A percentile compares a stretch with the other conserved stretches of the same genome.
phyloP scores from a whole-genome alignment of 192 early-diverging fungal genomes.

The Coemansia sp. region DNA sequence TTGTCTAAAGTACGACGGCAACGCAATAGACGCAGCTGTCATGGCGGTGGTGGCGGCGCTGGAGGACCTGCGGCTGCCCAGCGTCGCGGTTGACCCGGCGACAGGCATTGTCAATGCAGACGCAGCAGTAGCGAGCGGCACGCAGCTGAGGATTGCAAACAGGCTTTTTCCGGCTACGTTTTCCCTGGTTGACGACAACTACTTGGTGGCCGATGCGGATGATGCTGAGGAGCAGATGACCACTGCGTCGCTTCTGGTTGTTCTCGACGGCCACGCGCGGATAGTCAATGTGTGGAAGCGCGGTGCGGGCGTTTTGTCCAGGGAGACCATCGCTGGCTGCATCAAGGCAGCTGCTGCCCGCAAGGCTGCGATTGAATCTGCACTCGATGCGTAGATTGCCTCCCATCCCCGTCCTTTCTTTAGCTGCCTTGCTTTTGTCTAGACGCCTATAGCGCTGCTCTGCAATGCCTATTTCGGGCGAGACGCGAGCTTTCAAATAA shows the following conservation, averaged over 20 bases:
- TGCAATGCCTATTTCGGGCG: no score
- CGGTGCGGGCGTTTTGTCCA: conserved; percentile 24
- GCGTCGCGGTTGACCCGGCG: conserved; percentile 61
- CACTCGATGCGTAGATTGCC: conserved; percentile 6
- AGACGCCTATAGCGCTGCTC: no score
- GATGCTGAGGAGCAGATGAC: conserved; percentile 47
- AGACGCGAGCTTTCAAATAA: background rate
- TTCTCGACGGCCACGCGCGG: conserved; percentile 17
- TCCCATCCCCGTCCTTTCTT: no score
- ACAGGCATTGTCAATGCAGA: conserved; percentile 64
- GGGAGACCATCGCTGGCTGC: conserved; percentile 27
- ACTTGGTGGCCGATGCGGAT: conserved; percentile 48
- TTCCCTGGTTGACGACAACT: conserved; percentile 36
- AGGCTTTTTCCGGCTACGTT: conserved; percentile 40
- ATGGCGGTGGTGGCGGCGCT: conserved; percentile 78
- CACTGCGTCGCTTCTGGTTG: conserved; percentile 27
- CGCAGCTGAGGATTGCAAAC: conserved; percentile 11
- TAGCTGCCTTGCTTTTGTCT: no score
- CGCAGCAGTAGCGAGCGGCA: conserved; percentile 5
- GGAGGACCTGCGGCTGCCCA: conserved; percentile 68
- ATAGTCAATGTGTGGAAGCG: conserved; percentile 53
- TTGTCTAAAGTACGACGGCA: conserved; percentile 88
- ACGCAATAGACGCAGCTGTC: conserved; percentile 82
- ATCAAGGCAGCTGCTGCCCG: conserved; percentile 18
- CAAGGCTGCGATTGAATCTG: conserved; percentile 11